Conservation (phyloP, 805 yeast genomes). For the Priceomyces carsonii region DNA sequence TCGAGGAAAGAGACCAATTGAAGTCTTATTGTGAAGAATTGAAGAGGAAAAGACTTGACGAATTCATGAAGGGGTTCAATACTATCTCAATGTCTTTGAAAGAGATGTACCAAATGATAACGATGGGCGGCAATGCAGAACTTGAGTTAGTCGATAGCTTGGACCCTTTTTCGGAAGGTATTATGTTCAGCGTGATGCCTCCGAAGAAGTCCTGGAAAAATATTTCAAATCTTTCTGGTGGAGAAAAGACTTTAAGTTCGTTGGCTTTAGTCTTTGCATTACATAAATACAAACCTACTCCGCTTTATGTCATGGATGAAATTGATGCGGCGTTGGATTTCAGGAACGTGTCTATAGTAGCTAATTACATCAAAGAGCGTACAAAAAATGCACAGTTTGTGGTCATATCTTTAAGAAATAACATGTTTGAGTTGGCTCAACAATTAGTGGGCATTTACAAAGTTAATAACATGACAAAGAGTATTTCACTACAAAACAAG, state of each 20-base stretch:
- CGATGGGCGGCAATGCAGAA: slow-evolving; percentile 99
- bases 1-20: slow-evolving; percentile 62
- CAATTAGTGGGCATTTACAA: slow-evolving; percentile 95
- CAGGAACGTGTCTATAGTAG: slow-evolving; percentile 95
- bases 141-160: slow-evolving; percentile 90
- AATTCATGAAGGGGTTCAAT: slow-evolving; percentile 91
- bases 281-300: slow-evolving; percentile 95
- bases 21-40: slow-evolving; percentile 65
- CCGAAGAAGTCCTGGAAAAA: slow-evolving; percentile 98
- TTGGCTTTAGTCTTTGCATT: slow-evolving; percentile 94
- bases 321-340: slow-evolving; percentile 98
- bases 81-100: slow-evolving; percentile 83
- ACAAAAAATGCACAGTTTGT: slow-evolving; percentile 96
- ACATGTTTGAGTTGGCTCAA: slow-evolving; percentile 96
- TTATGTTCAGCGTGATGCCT: slow-evolving; percentile 96
- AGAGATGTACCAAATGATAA: slow-evolving; percentile 97
- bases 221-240: slow-evolving; percentile 93
- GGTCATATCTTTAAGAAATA: slow-evolving; percentile 91
- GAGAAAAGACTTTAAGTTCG: slow-evolving; percentile 94
- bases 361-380: slow-evolving; percentile 92
- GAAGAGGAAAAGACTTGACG: slow-evolving; percentile 73
- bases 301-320: slow-evolving; percentile 97
- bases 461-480: slow-evolving; percentile 84
- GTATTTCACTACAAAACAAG: slow-evolving; percentile 73
- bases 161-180: slow-evolving; percentile 98